Base-by-base conservation (phyloP, 768 basidiomycete species). In the Pleurotus tuoliensis region DNA sequence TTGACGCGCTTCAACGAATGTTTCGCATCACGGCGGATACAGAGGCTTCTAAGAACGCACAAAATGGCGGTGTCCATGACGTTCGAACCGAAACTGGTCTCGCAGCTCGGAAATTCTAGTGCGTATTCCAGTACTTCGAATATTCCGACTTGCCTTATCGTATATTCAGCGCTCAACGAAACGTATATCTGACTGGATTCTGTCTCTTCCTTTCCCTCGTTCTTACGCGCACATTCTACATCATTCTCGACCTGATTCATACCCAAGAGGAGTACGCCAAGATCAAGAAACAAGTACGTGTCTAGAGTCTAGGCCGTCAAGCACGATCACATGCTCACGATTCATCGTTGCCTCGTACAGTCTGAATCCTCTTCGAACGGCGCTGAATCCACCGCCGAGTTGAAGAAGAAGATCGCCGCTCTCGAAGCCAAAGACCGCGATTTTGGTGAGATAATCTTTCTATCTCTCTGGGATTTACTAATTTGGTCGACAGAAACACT, bases 171-270 rank as follows among this genome's bases (percentile, higher is more conserved):
- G 81, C 92, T 2, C 92, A 95, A 68, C 81, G 94, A 55, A 97
- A 96, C 68, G 86, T 88, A 57, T 98, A 98, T 69, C 82, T 98
- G 13, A 95, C 94, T 5, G 92, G 92, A 0, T 94, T 93, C 70
- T 92, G 90, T 58, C 80, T 99, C 46, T 97, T 98, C 86, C 86
- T 99, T 18, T 97, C 96, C 7, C 86, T 98, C 56, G 88, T 97
- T 63, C 84, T 98, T 62, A 89, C 94, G 2, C 87, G 95, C 64
- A 91, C 90, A 3, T 98, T 98, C 76, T 87, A 88, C 69, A 90
- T 98, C 69, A 83, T 90, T 46, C 84, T 94, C 65, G 93, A 98
- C 68, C 86, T 97, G 62, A 87, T 98, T 60, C 86, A 92, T 62
- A 82, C 87, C 1, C 92, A 96, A 70, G 94, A 95, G 62, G 85